Evolutionary conservation across 2,329 filamentous ascomycete species (phyloP).

Genomic region (Botryotinia convoluta): DNA sequence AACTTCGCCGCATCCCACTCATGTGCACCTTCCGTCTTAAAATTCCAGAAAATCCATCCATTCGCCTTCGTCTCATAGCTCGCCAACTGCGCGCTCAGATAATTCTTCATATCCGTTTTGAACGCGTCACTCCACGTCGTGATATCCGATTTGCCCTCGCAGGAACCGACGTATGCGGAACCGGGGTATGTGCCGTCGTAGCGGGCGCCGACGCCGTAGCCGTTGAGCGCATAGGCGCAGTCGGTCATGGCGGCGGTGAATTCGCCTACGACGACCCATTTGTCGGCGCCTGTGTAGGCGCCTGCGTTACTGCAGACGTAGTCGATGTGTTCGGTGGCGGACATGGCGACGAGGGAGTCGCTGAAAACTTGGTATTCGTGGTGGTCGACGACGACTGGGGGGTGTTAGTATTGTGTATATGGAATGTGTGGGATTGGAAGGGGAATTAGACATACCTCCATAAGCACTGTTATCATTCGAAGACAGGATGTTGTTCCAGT

Average conservation of each 20-base stretch:
- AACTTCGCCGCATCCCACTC: conserved; percentile 54
- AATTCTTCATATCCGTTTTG: conserved; percentile 48
- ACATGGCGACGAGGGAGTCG: conserved; percentile 48
- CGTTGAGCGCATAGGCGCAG: conserved; percentile 52
- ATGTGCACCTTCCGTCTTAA: conserved; percentile 52
- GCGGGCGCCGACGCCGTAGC: conserved; percentile 57
- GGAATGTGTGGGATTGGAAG: conserved; percentile 40
- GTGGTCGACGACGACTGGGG: conserved; percentile 55
- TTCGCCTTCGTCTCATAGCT: conserved; percentile 50
- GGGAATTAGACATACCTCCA: conserved; percentile 40
- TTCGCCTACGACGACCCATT: conserved; percentile 67
- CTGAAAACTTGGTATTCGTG: conserved; percentile 68
- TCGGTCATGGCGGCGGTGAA: conserved; percentile 68
- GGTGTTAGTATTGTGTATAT: conserved; percentile 50
- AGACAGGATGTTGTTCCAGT: conserved; percentile 60
- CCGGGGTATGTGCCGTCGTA: conserved; percentile 53
- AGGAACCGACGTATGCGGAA: conserved; percentile 51
- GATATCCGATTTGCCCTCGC: conserved; percentile 52
- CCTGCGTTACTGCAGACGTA: conserved; percentile 54
- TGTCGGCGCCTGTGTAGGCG: conserved; percentile 53
- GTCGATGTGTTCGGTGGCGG: conserved; percentile 52
- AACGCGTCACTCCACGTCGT: conserved; percentile 41
- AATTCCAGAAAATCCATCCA: conserved; percentile 59
- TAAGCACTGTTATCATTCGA: conserved; percentile 47
- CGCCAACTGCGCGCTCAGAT: conserved; percentile 54